Evolutionary conservation across 331 rosid genomes (phyloP).

Genomic region (Pyracantha coccinea): DNA sequence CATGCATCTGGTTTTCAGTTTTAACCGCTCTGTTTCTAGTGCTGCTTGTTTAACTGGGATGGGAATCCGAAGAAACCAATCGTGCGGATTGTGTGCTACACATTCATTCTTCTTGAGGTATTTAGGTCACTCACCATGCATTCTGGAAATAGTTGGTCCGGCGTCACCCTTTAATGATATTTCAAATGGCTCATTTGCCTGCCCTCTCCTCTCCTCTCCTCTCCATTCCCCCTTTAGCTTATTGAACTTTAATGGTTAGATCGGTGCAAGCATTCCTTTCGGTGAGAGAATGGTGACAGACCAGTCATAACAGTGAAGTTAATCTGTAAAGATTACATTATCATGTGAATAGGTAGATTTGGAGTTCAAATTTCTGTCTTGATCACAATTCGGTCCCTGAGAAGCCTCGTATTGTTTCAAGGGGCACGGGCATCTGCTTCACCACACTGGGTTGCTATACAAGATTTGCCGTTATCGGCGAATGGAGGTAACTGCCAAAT

Average conservation of each 20-base stretch:
- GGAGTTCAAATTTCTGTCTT: constrained; percentile 9
- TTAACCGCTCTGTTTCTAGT: background rate
- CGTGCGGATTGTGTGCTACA: background rate
- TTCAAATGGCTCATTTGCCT: background rate
- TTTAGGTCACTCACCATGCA: background rate
- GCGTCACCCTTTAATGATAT: background rate
- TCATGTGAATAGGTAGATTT: constrained; percentile 9
- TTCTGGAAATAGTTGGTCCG: background rate
- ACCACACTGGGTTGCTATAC: constrained; percentile 11
- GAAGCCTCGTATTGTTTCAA: constrained; percentile 2
- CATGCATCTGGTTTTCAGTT: constrained; percentile 10
- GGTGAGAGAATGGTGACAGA: background rate
- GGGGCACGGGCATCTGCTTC: constrained; percentile 16
- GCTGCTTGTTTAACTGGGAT: background rate
- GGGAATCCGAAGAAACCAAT: background rate
- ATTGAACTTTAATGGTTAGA: background rate
- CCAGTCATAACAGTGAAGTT: background rate
- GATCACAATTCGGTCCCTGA: constrained; percentile 14
- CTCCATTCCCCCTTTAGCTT: background rate
- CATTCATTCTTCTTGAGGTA: background rate
- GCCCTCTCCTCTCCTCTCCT: background rate
- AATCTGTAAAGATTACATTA: background rate
- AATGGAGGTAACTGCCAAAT: constrained; percentile 33
- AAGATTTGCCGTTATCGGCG: background rate
- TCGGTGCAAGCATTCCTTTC: background rate